These are phyloP conservation scores for Sporisorium exsertum DNA, from an alignment of 1,284 basidiomycete genomes.

Conservation along the genomic window DNA sequence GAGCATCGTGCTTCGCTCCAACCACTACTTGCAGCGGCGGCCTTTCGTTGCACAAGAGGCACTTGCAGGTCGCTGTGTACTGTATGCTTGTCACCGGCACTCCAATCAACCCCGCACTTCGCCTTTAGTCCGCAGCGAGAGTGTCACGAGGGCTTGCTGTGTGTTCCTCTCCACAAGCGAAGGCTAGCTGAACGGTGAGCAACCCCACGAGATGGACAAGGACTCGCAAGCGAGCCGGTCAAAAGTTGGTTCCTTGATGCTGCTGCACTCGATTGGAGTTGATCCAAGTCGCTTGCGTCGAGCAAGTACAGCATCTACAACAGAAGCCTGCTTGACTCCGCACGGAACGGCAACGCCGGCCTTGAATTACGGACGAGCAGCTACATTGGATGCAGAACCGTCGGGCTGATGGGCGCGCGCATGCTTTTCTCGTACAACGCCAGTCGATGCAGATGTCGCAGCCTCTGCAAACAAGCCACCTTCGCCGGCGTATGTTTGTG, in stretches of 20 bases:
- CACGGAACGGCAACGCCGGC: background rate
- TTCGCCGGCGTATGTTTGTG: slow-evolving; percentile 2
- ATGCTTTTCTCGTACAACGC: background rate
- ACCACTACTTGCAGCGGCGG: background rate
- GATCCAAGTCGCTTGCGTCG: background rate
- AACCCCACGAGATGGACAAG: slow-evolving; percentile 14
- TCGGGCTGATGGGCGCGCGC: background rate
- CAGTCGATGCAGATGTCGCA: background rate
- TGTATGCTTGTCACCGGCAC: background rate
- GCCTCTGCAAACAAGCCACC: slow-evolving; percentile 17
- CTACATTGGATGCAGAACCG: background rate
- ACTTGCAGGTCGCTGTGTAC: background rate
- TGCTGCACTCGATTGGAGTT: no score
- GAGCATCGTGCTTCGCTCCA: slow-evolving; percentile 4
- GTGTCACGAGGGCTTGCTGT: background rate
- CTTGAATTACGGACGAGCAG: background rate
- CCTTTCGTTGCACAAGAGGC: background rate
- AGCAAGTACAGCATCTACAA: slow-evolving; percentile 9
- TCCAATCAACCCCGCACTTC: background rate
- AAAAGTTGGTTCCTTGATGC: slow-evolving; percentile 2
- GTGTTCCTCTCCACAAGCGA: background rate
- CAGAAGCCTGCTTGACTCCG: background rate
- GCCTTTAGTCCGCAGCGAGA: background rate
- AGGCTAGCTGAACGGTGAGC: slow-evolving; percentile 1
- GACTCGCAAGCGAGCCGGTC: background rate